These are phyloP conservation scores for Microsporum ferrugineum DNA, from an alignment of 2,329 filamentous ascomycete genomes.

Conservation along the genomic window DNA sequence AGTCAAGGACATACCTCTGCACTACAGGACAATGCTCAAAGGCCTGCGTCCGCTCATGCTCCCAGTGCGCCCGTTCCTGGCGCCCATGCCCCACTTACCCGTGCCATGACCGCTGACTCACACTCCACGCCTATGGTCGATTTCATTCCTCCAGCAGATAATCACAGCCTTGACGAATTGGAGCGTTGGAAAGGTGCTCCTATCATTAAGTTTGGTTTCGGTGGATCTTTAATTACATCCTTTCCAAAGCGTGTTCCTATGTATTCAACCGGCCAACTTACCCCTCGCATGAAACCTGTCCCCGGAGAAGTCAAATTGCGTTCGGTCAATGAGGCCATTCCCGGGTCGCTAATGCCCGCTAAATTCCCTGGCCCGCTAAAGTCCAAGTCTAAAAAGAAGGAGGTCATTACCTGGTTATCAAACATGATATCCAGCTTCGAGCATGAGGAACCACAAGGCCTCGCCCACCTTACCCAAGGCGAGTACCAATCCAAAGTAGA, in stretches of 20 bases:
- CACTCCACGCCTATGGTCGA: conserved; percentile 41
- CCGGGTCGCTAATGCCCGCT: conserved; percentile 58
- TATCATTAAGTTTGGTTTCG: conserved; percentile 77
- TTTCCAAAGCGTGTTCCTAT: conserved; percentile 84
- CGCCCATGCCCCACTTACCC: conserved; percentile 17
- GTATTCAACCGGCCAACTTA: conserved; percentile 61
- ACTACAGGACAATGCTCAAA: conserved; percentile 37
- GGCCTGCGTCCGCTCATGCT: conserved; percentile 46
- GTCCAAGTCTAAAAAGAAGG: conserved; percentile 91
- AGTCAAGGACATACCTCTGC: conserved; percentile 35
- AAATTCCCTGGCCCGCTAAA: conserved; percentile 86
- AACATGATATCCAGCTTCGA: conserved; percentile 65
- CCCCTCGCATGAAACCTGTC: conserved; percentile 68
- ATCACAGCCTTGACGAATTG: conserved; percentile 57
- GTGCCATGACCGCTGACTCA: conserved; percentile 19
- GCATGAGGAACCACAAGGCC: conserved; percentile 35
- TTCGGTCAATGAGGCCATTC: conserved; percentile 60
- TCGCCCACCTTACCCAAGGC: conserved; percentile 40
- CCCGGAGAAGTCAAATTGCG: conserved; percentile 73
- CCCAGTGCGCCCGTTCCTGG: conserved; percentile 24
- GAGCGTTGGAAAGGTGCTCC: conserved; percentile 86
- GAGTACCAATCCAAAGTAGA: conserved; percentile 57
- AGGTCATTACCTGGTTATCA: conserved; percentile 68
- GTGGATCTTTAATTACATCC: conserved; percentile 67
- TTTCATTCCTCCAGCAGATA: conserved; percentile 47